These are phyloP conservation scores for Eucalyptus sideroxylon DNA, from an alignment of 345 rosid genomes.

Conservation along the genomic window DNA sequence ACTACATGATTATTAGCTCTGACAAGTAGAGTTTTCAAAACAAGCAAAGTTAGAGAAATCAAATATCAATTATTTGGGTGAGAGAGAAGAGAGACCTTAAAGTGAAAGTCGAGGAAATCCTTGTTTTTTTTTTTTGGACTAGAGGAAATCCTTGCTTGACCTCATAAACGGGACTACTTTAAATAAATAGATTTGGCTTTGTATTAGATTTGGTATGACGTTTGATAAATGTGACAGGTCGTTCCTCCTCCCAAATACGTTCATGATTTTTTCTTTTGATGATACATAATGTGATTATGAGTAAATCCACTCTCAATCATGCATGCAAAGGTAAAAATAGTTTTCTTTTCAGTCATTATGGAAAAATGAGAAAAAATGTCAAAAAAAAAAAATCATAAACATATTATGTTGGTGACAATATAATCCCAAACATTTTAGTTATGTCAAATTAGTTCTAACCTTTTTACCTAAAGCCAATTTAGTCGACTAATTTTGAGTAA, in stretches of 20 bases:
- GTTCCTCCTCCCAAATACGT: background rate
- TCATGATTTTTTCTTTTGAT: background rate
- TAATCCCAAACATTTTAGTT: too few relatives aligned
- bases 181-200: background rate
- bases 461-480: too few relatives aligned
- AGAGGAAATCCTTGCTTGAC: background rate
- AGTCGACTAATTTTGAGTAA: too few relatives aligned
- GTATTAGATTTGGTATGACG: background rate
- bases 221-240: background rate
- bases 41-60: background rate
- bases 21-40: background rate
- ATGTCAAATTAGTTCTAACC: too few relatives aligned
- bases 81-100: background rate
- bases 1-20: background rate
- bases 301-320: background rate
- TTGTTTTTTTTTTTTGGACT: background rate
- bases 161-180: background rate
- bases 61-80: background rate
- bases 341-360: background rate
- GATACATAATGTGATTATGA: background rate
- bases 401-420: too few relatives aligned
- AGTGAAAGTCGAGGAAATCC: background rate
- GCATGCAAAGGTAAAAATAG: background rate
- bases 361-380: background rate
- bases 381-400: too few relatives aligned